Evolutionary conservation across 1,139 yeast species (phyloP).

Genomic region (Saccharomyces hybrid): DNA sequence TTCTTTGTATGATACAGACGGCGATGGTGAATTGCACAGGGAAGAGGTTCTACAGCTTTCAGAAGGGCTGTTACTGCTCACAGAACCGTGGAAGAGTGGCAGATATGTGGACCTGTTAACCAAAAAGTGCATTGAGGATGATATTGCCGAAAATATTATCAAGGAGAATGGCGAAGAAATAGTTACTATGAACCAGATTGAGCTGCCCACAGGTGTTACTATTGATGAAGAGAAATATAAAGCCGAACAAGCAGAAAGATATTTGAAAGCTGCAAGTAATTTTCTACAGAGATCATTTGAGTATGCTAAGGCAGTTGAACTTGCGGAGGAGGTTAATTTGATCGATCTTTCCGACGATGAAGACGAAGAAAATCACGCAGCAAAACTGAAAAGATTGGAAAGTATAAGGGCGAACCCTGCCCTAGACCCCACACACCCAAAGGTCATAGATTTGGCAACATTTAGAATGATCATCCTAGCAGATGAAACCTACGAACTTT

Average conservation of each 20-base stretch:
- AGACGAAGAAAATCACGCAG: slow-evolving; percentile 19
- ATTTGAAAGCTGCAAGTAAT: slow-evolving; percentile 76
- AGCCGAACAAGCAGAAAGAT: slow-evolving; percentile 69
- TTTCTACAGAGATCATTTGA: slow-evolving; percentile 86
- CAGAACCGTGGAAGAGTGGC: slow-evolving; percentile 78
- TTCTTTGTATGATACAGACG: slow-evolving; percentile 58
- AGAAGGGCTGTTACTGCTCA: slow-evolving; percentile 75
- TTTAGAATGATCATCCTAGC: slow-evolving; percentile 93
- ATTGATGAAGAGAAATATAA: slow-evolving; percentile 58
- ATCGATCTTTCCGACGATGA: slow-evolving; percentile 36
- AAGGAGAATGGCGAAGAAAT: slow-evolving; percentile 29
- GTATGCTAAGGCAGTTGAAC: slow-evolving; percentile 71
- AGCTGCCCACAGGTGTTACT: slow-evolving; percentile 50
- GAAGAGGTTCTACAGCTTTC: slow-evolving; percentile 79
- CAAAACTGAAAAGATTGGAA: slow-evolving; percentile 34
- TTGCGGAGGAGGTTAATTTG: slow-evolving; percentile 34
- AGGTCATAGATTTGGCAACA: slow-evolving; percentile 71
- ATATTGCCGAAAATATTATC: slow-evolving; percentile 53
- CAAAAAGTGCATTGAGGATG: slow-evolving; percentile 51
- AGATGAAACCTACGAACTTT: slow-evolving; percentile 82
- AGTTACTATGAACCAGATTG: slow-evolving; percentile 35
- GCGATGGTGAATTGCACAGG: slow-evolving; percentile 57
- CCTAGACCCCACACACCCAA: slow-evolving; percentile 70
- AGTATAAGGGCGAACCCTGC: slow-evolving; percentile 62
- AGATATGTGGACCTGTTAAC: slow-evolving; percentile 52